Conservation (phyloP, 108 stramenopile genomes). For the Fragilaria radians region DNA sequence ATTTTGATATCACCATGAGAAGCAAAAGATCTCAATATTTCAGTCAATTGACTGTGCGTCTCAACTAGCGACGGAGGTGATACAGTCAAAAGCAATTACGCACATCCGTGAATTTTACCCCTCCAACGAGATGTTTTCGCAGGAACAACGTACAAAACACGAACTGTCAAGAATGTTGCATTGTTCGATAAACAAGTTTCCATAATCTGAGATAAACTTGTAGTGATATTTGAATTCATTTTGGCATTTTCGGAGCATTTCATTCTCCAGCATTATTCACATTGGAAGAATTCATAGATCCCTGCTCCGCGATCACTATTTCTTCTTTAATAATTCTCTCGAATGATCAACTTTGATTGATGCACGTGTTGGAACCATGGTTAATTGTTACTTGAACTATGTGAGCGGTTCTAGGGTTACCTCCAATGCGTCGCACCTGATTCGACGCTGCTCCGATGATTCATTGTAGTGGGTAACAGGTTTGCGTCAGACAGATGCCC, state of each 20-base stretch:
- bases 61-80: slow-evolving; percentile 13
- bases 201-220: not conserved
- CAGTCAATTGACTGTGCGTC: slow-evolving; percentile 25
- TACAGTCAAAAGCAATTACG: slow-evolving; percentile 35
- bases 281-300: not conserved
- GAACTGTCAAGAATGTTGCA: slow-evolving; percentile 13
- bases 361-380: too few relatives aligned
- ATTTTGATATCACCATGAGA: slow-evolving; percentile 1
- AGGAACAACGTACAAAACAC: slow-evolving; percentile 42
- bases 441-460: too few relatives aligned
- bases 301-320: not conserved
- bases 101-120: slow-evolving; percentile 38
- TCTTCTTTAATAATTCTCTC: not conserved
- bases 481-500: too few relatives aligned
- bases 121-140: slow-evolving; percentile 33
- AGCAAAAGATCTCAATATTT: slow-evolving; percentile 3
- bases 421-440: too few relatives aligned
- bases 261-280: not conserved
- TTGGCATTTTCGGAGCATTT: not conserved
- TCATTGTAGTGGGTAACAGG: too few relatives aligned
- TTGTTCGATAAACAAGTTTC: not conserved
- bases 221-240: not conserved
- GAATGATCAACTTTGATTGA: not conserved
- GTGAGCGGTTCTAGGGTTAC: too few relatives aligned
- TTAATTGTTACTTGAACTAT: too few relatives aligned